Conservation (phyloP, 495 filamentous ascomycete genomes). For the Lophiotrema nucula region DNA sequence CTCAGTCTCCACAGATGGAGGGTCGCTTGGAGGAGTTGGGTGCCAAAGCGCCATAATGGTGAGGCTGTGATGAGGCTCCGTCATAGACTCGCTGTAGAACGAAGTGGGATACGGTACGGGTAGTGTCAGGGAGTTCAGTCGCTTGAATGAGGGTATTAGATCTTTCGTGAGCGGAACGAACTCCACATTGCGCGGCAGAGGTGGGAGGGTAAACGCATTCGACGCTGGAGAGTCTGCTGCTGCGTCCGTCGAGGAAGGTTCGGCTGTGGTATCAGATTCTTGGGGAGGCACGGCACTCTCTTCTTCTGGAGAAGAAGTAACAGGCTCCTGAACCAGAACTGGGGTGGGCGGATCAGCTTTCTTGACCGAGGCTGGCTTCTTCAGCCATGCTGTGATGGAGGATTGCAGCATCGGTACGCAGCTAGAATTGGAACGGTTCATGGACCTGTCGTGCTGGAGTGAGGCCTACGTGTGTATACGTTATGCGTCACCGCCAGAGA, state of each 20-base stretch:
- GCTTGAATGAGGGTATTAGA: constrained; percentile 69
- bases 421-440: no score
- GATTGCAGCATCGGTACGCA: constrained; percentile 44
- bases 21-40: constrained; percentile 43
- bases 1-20: not conserved
- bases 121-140: constrained; percentile 79
- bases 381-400: constrained; percentile 42
- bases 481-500: no score
- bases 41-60: constrained; percentile 77
- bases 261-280: not conserved
- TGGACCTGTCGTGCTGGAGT: no score
- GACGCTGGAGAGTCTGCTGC: constrained; percentile 17
- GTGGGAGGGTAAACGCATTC: constrained; percentile 16
- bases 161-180: constrained; percentile 35
- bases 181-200: constrained; percentile 39
- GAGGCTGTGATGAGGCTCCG: constrained; percentile 65
- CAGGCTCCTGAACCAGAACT: not conserved
- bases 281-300: not conserved
- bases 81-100: constrained; percentile 78
- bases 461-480: no score
- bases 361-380: constrained; percentile 35
- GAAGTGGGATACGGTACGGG: constrained; percentile 82
- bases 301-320: not conserved
- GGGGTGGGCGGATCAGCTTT: constrained; percentile 8
- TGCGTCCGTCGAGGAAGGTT: not conserved